A percentile compares a stretch with the other conserved stretches of the same genome.
These are phyloP conservation scores for Ascochyta clinopodiicola DNA, from an alignment of 2,329 filamentous ascomycete species.

Conservation along the genomic window DNA sequence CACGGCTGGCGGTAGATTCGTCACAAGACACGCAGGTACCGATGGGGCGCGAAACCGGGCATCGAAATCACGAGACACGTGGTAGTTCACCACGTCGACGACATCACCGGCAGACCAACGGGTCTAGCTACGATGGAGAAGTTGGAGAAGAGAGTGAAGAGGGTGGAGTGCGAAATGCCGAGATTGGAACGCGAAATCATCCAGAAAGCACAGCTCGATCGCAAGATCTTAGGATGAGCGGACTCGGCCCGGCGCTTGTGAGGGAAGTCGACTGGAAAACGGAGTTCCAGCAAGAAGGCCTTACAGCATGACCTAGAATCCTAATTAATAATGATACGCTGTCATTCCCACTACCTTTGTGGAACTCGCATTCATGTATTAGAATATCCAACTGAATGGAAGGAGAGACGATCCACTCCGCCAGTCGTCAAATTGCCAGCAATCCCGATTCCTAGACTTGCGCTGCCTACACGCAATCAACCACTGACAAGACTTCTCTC, in stretches of 20 bases:
- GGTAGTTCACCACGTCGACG: slow-evolving; percentile 15
- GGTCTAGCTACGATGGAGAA: slow-evolving; percentile 7
- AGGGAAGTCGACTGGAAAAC: slow-evolving; percentile 8
- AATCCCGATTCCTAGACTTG: no score
- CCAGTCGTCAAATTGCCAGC: not conserved
- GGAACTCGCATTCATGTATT: no score
- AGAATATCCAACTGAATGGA: not conserved
- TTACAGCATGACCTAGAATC: slow-evolving; percentile 3
- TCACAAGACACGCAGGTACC: not conserved
- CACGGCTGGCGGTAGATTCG: slow-evolving; percentile 11
- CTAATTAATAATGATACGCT: not conserved
- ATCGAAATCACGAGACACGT: slow-evolving; percentile 3
- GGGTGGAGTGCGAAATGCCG: not conserved
- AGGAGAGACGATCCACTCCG: not conserved
- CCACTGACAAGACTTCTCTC: no score
- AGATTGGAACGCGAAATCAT: not conserved
- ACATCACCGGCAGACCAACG: slow-evolving; percentile 8
- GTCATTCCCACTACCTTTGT: no score
- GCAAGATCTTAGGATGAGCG: not conserved
- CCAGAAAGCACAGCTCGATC: not conserved
- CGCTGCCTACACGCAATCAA: no score
- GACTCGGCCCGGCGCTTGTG: not conserved
- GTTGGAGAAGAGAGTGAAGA: slow-evolving; percentile 1
- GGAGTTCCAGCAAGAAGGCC: slow-evolving; percentile 7
- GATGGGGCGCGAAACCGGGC: not conserved